Percentiles rank a stretch among this genome's conserved stretches.
Conservation (phyloP, 805 yeast species). For the Metschnikowia peoriensis region DNA sequence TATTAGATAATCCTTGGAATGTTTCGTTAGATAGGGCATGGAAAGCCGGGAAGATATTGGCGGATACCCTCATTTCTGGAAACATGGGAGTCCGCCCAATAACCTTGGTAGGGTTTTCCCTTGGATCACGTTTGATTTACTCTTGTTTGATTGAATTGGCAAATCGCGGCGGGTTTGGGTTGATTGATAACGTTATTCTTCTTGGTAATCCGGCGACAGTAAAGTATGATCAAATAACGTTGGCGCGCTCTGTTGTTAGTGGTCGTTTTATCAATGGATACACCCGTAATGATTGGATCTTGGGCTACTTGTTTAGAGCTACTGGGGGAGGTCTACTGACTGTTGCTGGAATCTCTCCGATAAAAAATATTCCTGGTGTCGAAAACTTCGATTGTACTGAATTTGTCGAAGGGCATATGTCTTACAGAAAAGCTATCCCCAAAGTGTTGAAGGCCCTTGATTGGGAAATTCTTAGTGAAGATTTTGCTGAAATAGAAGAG, state of each 20-base stretch:
- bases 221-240: constrained; percentile 69
- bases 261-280: constrained; percentile 90
- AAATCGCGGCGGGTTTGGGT: constrained; percentile 79
- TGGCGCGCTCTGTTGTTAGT: constrained; percentile 82
- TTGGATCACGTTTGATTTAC: constrained; percentile 89
- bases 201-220: constrained; percentile 89
- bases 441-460: constrained; percentile 64
- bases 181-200: constrained; percentile 81
- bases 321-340: constrained; percentile 90
- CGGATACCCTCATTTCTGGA: constrained; percentile 84
- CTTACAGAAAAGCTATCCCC: constrained; percentile 94
- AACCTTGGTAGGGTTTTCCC: constrained; percentile 87
- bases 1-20: constrained; percentile 96
- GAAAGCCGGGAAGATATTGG: constrained; percentile 89
- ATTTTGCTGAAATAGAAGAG: constrained; percentile 93
- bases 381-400: constrained; percentile 89
- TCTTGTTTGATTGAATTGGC: constrained; percentile 88
- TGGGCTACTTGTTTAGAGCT: constrained; percentile 92
- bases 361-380: constrained; percentile 58
- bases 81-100: constrained; percentile 91
- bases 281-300: constrained; percentile 91
- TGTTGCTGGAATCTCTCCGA: constrained; percentile 86
- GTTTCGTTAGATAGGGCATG: constrained; percentile 96
- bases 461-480: constrained; percentile 83
- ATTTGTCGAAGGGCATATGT: constrained; percentile 92